Base-by-base conservation (phyloP, 768 basidiomycete genomes). In the Phylloporus sp. region DNA sequence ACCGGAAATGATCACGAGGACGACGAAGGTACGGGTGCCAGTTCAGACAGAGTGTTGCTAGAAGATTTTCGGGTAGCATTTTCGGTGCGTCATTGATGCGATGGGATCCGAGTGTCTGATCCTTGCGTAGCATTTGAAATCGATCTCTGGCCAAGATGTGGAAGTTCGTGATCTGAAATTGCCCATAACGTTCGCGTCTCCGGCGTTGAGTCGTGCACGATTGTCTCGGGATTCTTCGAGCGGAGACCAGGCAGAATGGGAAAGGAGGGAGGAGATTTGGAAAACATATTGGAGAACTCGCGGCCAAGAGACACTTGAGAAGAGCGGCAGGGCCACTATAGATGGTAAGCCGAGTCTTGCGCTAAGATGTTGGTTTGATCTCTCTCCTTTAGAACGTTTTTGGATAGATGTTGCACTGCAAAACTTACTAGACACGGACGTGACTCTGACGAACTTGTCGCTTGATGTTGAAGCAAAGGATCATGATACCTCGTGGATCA, bases 51-150 rank as follows among this genome's bases (percentile, higher is more conserved):
- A 52, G 74, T 91, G 6, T 86, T 81, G 52, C 64, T 97, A 31
- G 91, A 95, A 52, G 95, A 99, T 70, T 91, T 98, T 61, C 79
- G 81, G 22, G 81, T 93, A 13, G 91, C 97, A 6, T 88, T 88
- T 60, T 79, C 83, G 63, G 94, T 95, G 64, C 51, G 77, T 58
- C 18, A n/a, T 47, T 26, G 29, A 15, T 53, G 22, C 10, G 32
- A 29, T n/a, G 22, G 27, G 32, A 34, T 7, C n/a, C 15, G n/a
- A 12, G 2, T 13, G 0, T 18, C 41, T 56, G n/a, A 59, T 16
- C 22, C 22, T 45, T 22, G 49, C 22, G 3, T 49, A 95, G 92
- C 92, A 95, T 70, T 76, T 88, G 56, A 81, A 77, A 49, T 74
- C 80, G 2, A 85, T 80, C 16, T 76, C 83, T 13, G 73, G 73